These are phyloP conservation scores for Corchorus olitorius DNA, from an alignment of 345 rosid species.

Conservation along the genomic window DNA sequence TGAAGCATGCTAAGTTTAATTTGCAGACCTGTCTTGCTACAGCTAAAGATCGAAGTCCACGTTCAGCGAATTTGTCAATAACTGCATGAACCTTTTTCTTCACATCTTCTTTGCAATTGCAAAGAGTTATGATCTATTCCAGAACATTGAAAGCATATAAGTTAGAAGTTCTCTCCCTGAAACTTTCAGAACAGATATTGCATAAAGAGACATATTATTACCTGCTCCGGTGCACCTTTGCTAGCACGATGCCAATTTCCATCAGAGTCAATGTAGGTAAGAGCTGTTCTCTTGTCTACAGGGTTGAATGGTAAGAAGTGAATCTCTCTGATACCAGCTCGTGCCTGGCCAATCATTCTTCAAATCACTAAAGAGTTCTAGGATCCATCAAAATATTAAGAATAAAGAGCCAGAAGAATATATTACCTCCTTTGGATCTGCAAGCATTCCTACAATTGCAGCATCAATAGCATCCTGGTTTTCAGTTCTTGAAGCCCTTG, in stretches of 20 bases:
- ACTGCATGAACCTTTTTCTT: conserved; percentile 68
- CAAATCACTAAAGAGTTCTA: not conserved
- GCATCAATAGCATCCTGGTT: conserved; percentile 94
- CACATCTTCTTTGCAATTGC: conserved; percentile 76
- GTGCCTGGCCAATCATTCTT: conserved; percentile 51
- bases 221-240: conserved; percentile 98
- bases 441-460: conserved; percentile 93
- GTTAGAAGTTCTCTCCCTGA: conserved; percentile 2
- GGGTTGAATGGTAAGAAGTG: conserved; percentile 94
- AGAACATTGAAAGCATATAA: conserved; percentile 17
- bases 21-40: conserved; percentile 83
- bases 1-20: conserved; percentile 1
- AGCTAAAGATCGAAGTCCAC: conserved; percentile 88
- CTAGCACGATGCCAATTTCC: conserved; percentile 87
- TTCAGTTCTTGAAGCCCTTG: conserved; percentile 87
- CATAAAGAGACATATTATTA: conserved; percentile 21
- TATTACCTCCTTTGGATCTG: conserved; percentile 88
- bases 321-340: conserved; percentile 73
- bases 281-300: conserved; percentile 90
- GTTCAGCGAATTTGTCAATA: conserved; percentile 90
- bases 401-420: not conserved
- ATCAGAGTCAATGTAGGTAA: conserved; percentile 72
- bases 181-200: not conserved
- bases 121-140: conserved; percentile 62
- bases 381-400: not conserved